phyloP scores from a whole-genome alignment of 1,284 basidiomycete genomes.

The Ustilago hordei region DNA sequence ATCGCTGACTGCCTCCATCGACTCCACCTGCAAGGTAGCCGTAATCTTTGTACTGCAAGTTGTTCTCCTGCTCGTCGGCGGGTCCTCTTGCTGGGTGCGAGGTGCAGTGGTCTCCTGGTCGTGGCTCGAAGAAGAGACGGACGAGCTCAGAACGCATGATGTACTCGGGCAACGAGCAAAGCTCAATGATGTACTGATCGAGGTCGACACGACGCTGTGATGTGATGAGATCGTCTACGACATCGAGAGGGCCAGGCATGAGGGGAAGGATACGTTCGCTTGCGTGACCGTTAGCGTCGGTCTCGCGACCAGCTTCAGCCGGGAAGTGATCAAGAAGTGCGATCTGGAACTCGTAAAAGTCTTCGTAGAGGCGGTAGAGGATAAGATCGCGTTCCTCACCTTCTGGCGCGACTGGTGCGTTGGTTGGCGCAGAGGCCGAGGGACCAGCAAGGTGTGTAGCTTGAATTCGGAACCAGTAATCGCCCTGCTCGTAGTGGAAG shows the following conservation, averaged over 20 bases:
- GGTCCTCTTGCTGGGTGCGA: conserved; percentile 41
- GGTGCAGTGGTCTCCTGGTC: conserved; percentile 80
- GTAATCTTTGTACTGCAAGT: conserved; percentile 45
- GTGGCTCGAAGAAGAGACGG: conserved; percentile 85
- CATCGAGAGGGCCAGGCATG: conserved; percentile 89
- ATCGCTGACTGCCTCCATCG: conserved; percentile 12
- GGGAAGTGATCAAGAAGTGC: conserved; percentile 72
- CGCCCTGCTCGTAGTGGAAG: conserved; percentile 94
- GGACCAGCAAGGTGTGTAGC: conserved; percentile 75
- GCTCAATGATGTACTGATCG: conserved; percentile 84
- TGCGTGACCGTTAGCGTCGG: conserved; percentile 68
- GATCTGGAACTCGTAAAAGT: conserved; percentile 98
- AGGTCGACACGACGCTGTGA: conserved; percentile 84
- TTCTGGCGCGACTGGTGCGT: conserved; percentile 48
- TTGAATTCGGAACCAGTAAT: conserved; percentile 97
- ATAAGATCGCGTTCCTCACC: conserved; percentile 78
- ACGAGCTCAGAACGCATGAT: conserved; percentile 85
- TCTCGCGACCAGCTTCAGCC: conserved; percentile 46
- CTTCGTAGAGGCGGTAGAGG: conserved; percentile 94
- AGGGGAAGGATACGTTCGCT: conserved; percentile 84
- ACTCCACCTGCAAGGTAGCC: conserved; percentile 37
- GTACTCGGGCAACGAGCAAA: conserved; percentile 81
- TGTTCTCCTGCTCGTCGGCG: conserved; percentile 21
- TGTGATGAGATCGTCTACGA: conserved; percentile 87
- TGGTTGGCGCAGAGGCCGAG: conserved; percentile 34